Percentiles rank a stretch among this genome's conserved stretches.
Conservation (phyloP, 1,139 yeast genomes). For the Ogataea hybrid region DNA sequence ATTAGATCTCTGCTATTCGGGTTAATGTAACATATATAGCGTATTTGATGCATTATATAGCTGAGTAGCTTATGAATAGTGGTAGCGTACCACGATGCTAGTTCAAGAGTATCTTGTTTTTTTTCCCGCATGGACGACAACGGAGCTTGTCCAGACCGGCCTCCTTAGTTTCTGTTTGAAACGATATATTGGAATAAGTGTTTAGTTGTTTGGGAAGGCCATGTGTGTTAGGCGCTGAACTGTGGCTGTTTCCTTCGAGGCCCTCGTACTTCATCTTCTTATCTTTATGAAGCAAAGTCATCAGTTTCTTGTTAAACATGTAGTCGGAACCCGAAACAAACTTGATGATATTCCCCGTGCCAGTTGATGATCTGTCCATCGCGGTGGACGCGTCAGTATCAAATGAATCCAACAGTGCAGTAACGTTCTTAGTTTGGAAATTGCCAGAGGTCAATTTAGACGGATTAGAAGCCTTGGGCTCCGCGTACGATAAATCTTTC, state of each 20-base stretch:
- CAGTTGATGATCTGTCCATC: constrained; percentile 2
- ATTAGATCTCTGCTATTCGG: background rate
- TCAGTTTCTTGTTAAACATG: constrained; percentile 15
- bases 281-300: constrained; percentile 13
- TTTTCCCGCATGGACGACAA: constrained; percentile 13
- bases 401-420: background rate
- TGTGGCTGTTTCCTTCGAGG: background rate
- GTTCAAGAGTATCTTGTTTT: constrained; percentile 8
- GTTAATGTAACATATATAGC: background rate
- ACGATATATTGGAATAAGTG: background rate
- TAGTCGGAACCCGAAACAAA: constrained; percentile 17
- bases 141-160: constrained; percentile 12
- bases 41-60: background rate
- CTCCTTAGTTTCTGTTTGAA: background rate
- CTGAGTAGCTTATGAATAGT: background rate
- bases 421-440: background rate
- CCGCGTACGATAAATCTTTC: background rate
- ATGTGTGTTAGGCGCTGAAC: background rate
- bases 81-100: background rate
- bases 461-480: background rate
- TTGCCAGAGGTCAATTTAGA: background rate
- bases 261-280: background rate
- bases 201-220: background rate
- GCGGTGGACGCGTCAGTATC: constrained; percentile 6
- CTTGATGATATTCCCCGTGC: constrained; percentile 8